Evolutionary conservation across 208 protist species (phyloP), one percentile per base, ranked within the genome.

Genomic region (Trypanosoma melophagium): DNA sequence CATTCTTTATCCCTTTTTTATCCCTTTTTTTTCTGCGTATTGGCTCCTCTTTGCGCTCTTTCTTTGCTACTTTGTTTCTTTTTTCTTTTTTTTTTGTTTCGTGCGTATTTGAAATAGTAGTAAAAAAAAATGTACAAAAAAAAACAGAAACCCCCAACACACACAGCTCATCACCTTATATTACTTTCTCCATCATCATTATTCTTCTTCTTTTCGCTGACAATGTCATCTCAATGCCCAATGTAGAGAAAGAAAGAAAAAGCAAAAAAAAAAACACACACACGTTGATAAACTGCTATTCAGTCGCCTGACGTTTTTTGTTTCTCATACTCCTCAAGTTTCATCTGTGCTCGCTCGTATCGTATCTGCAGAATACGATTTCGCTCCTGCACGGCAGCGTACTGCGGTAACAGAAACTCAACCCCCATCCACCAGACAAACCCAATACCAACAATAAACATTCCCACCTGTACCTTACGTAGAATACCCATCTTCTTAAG

Each of bases 331-430:
- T 76, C 72, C 74, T 80, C 73, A 38, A 82, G 60, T 25, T 72
- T 80, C 44, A 47, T 53, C 64, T 85, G 73, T 31, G 89, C 81
- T 31, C 80, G 66, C 52, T 92, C 81, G 45, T 74, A 83, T 4
- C 89, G 83, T 21, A 89, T n/a, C 65, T 89, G 76, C 72, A 92
- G 57, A 0, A 71, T 45, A 21, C 72, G 69, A 41, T 85, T 86
- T 41, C 89, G 67, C 55, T 90, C 66, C 78, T 86, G 82, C 66
- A 94, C 86, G 0, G 80, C 83, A n/a, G 60, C 61, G 73, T 90
- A 90, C 44, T 82, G 83, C 28, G 89, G 89, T 47, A 92, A 67
- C 12, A 94, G 70, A 44, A 82, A 87, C 70, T 73, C 74, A 17
- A 69, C 56, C 7, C 56, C 70, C 41, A 94, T 17, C 70, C 79